Percentiles rank a stretch among this genome's conserved stretches.
Conservation (phyloP, 106 monocot genomes). For the Acanthochlamys bracteata region DNA sequence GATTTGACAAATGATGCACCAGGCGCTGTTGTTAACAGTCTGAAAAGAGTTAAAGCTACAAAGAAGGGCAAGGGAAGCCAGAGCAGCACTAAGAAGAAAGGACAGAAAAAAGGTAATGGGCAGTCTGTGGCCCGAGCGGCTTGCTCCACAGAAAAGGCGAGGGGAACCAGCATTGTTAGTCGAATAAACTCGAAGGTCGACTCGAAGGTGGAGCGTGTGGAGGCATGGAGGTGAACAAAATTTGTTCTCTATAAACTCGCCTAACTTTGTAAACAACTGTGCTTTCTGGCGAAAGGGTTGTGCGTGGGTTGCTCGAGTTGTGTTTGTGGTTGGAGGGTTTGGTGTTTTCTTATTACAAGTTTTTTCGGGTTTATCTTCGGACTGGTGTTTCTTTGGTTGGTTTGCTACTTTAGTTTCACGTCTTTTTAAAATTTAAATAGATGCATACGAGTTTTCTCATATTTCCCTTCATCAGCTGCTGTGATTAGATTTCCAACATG, state of each 20-base stretch:
- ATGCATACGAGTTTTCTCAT: too few species aligned
- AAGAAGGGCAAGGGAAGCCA: conserved; percentile 18
- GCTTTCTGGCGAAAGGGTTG: too few species aligned
- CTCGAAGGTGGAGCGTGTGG: conserved; percentile 54
- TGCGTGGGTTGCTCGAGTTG: too few species aligned
- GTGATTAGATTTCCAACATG: too few species aligned
- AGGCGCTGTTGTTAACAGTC: conserved; percentile 9
- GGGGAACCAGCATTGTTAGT: conserved; percentile 50
- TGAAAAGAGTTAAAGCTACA: conserved; percentile 5
- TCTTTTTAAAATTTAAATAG: too few species aligned
- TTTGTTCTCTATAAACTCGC: background rate
- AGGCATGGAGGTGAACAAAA: conserved; percentile 75
- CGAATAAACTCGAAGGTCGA: conserved; percentile 68
- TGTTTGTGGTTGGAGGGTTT: too few species aligned
- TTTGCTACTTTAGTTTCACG: too few species aligned
- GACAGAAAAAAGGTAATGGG: conserved; percentile 26
- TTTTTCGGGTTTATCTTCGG: too few species aligned
- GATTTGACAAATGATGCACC: conserved; percentile 10
- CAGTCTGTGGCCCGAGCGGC: conserved; percentile 6
- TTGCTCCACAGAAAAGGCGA: conserved; percentile 36
- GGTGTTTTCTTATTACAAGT: too few species aligned
- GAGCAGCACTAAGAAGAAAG: conserved; percentile 24
- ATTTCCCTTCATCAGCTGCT: too few species aligned
- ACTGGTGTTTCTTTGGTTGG: too few species aligned
- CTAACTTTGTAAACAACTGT: too few species aligned